phyloP scores from a whole-genome alignment of 192 early-diverging fungal species.

The Entophlyctis luteolus region DNA sequence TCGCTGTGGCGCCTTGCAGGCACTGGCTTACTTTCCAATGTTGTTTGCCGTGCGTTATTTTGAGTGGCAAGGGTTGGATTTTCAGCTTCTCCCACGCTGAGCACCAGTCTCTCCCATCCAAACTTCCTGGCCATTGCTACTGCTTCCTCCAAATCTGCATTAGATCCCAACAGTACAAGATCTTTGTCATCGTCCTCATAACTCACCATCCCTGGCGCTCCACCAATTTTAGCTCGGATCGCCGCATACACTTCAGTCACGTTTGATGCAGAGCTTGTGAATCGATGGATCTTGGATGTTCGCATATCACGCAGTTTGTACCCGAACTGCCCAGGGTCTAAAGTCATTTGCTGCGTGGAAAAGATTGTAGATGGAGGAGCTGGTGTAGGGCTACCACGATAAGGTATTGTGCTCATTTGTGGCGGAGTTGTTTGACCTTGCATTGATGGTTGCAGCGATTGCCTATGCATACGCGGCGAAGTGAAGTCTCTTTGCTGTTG shows the following conservation, averaged over 20 bases:
- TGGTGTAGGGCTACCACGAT: neutral
- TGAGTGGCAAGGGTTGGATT: neutral
- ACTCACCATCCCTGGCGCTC: neutral
- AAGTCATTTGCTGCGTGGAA: neutral
- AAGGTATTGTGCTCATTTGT: neutral
- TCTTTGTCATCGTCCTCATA: slow-evolving; percentile 94
- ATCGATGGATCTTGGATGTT: slow-evolving; percentile 32
- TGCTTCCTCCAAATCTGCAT: slow-evolving; percentile 78
- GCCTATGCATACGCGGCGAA: no score
- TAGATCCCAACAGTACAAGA: slow-evolving; percentile 70
- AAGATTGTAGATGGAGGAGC: slow-evolving; percentile 7
- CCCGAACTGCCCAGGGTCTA: slow-evolving; percentile 21
- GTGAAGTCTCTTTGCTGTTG: neutral
- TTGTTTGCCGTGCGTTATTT: neutral
- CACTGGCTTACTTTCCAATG: neutral
- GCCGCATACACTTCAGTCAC: slow-evolving; percentile 8
- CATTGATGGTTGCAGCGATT: no score
- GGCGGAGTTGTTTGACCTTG: no score
- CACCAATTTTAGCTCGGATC: slow-evolving; percentile 16
- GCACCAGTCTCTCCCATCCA: slow-evolving; percentile 70
- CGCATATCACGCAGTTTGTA: slow-evolving; percentile 36
- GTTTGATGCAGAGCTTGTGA: slow-evolving; percentile 26
- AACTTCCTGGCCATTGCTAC: slow-evolving; percentile 73
- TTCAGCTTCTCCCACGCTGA: slow-evolving; percentile 43
- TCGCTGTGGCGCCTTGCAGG: neutral